These are phyloP conservation scores for Mycotypha africana DNA, from an alignment of 371 early-diverging fungal species.

Conservation along the genomic window DNA sequence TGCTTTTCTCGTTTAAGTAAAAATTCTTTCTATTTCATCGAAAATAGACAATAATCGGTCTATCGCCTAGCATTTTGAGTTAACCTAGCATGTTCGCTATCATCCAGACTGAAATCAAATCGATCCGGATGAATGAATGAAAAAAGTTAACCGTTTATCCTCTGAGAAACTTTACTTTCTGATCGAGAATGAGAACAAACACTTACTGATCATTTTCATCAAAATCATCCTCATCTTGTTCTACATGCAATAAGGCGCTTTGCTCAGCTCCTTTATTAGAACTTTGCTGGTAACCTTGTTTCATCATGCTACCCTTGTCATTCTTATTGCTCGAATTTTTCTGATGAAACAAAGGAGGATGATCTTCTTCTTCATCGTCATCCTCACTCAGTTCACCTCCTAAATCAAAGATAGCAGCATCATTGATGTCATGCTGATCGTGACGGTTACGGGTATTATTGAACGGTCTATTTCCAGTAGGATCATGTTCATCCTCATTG, in stretches of 20 bases:
- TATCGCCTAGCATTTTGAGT: constrained; percentile 31
- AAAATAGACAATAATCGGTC: no score
- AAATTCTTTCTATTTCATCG: no score
- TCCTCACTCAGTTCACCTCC: constrained; percentile 58
- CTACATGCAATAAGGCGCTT: constrained; percentile 23
- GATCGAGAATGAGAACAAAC: no score
- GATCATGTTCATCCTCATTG: constrained; percentile 46
- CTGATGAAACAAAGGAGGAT: constrained; percentile 14
- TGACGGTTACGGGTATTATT: not conserved
- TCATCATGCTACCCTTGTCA: constrained; percentile 2
- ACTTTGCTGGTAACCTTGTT: not conserved
- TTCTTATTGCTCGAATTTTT: no score
- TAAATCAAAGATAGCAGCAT: constrained; percentile 60
- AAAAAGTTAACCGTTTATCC: not conserved
- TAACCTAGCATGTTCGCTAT: constrained; percentile 33
- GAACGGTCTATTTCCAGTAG: constrained; percentile 11
- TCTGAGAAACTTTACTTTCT: no score
- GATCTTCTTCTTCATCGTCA: constrained; percentile 32
- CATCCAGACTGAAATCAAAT: constrained; percentile 26
- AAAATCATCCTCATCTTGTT: constrained; percentile 31
- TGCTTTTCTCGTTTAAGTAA: no score
- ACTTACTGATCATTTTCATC: constrained; percentile 34
- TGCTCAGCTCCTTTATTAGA: constrained; percentile 15
- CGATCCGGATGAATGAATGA: not conserved
- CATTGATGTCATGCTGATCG: constrained; percentile 29